Evolutionary conservation across 768 basidiomycete species (phyloP), one percentile per base, ranked within the genome.

Genomic region (Sarcodon aspratus): DNA sequence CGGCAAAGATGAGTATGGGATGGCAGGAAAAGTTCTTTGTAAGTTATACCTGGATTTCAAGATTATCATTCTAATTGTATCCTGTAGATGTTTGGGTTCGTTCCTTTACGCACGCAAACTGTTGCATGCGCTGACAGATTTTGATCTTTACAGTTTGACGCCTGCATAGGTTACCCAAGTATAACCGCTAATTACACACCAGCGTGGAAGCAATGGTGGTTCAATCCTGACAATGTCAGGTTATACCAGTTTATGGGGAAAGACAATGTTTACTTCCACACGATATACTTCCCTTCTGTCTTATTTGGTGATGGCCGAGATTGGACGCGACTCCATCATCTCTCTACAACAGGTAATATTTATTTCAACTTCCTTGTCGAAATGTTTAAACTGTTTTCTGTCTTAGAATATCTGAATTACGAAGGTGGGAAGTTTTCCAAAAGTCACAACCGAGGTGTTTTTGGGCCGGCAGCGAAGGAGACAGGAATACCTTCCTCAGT

Each of bases 161-260:
- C 95, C 0, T 89, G 90, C 7, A 89, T 96, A 49, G 96, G 96
- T 50, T 99, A 99, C 65, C 82, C 88, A 3, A 96, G 94, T 65
- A 97, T 99, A 54, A 99, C 96, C 1, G 92, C 93, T 47, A 86
- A 84, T 61, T 93, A 94, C 70, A 95, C 90, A 34, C 71, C 85
- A 15, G 85, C 96, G 54, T 99, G 96, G 96, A 80, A 84, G 64
- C 75, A 80, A 63, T 99, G 96, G 96, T 99, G 96, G 96, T 80
- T 86, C 60, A 85, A 94, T 60, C 86, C 85, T 1, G 73, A 89
- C 55, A 74, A 97, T 57, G 93, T 99, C 50, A 74, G 79, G 56
- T 70, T 98, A 46, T 96, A 91, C 69, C 95, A 99, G 65, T 99
- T 99, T 73, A 99, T 99, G 96, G 96, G 96, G 61, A 99, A 99